Conservation (phyloP, 2,329 filamentous ascomycete species). For the Whalleya microplaca region DNA sequence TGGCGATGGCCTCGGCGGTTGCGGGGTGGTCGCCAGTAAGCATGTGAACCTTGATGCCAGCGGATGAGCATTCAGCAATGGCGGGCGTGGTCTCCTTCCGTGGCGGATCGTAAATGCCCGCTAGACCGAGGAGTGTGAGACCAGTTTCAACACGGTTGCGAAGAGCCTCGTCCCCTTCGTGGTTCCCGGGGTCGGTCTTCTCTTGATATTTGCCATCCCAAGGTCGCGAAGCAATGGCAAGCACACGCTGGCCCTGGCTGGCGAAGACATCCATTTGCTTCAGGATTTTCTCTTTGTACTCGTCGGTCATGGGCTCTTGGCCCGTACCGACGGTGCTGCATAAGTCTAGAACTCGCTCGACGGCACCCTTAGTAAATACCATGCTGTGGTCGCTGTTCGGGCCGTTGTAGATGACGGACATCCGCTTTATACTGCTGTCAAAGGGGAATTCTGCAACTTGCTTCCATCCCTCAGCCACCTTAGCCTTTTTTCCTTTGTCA, state of each 20-base stretch:
- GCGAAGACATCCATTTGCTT: slow-evolving; percentile 62
- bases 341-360: slow-evolving; percentile 63
- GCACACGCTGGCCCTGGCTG: slow-evolving; percentile 70
- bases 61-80: slow-evolving; percentile 70
- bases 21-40: slow-evolving; percentile 81
- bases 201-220: slow-evolving; percentile 53
- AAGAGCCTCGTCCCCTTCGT: slow-evolving; percentile 46
- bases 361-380: slow-evolving; percentile 66
- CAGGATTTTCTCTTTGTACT: slow-evolving; percentile 54
- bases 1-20: slow-evolving; percentile 77
- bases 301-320: slow-evolving; percentile 52
- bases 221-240: slow-evolving; percentile 70
- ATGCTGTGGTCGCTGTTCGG: slow-evolving; percentile 51
- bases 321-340: slow-evolving; percentile 52
- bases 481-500: slow-evolving; percentile 56
- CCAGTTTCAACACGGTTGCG: slow-evolving; percentile 68
- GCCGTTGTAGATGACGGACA: slow-evolving; percentile 73
- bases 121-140: slow-evolving; percentile 77
- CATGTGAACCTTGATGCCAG: slow-evolving; percentile 82
- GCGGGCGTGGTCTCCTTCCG: slow-evolving; percentile 77
- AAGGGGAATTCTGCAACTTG: slow-evolving; percentile 76
- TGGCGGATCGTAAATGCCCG: slow-evolving; percentile 85
- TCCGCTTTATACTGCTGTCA: slow-evolving; percentile 76
- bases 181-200: slow-evolving; percentile 23
- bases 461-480: slow-evolving; percentile 60